These are phyloP conservation scores for Scopulariopsis brevicaulis DNA, from an alignment of 2,329 filamentous ascomycete genomes.

Conservation along the genomic window DNA sequence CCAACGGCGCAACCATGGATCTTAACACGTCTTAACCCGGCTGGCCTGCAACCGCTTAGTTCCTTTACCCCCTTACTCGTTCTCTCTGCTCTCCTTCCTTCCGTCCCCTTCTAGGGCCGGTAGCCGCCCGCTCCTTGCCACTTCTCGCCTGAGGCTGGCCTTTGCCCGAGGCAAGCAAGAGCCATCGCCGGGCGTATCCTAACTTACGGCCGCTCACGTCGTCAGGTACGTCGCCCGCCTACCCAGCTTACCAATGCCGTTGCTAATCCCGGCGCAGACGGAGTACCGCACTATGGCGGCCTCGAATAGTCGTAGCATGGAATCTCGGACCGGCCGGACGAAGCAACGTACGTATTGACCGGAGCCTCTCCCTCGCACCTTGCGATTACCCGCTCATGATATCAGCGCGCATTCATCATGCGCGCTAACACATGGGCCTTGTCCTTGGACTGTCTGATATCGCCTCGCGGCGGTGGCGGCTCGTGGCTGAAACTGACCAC, in stretches of 20 bases:
- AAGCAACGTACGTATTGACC: conserved; percentile 64
- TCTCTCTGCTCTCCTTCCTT: conserved; percentile 3
- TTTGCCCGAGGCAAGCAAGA: not conserved
- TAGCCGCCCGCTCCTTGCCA: conserved; percentile 1
- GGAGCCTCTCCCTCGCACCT: not conserved
- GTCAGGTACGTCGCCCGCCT: not conserved
- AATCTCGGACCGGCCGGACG: conserved; percentile 64
- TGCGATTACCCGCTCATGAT: not conserved
- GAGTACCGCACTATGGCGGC: conserved; percentile 2
- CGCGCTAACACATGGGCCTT: not conserved
- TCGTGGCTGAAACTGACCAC: not conserved
- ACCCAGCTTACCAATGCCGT: not conserved
- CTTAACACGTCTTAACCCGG: conserved; percentile 1
- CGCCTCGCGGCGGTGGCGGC: conserved; percentile 2
- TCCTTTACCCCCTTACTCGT: not conserved
- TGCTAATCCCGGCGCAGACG: not conserved
- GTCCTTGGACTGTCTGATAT: not conserved
- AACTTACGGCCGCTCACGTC: not conserved
- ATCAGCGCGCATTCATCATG: not conserved
- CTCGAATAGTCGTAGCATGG: conserved; percentile 42
- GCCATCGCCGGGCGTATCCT: not conserved
- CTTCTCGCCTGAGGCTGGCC: not conserved
- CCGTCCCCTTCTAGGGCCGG: conserved; percentile 4
- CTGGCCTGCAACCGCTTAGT: not conserved
- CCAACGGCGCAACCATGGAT: conserved; percentile 4